Conservation (phyloP, 2,329 filamentous ascomycete species). For the Xylariaceae sp. region DNA sequence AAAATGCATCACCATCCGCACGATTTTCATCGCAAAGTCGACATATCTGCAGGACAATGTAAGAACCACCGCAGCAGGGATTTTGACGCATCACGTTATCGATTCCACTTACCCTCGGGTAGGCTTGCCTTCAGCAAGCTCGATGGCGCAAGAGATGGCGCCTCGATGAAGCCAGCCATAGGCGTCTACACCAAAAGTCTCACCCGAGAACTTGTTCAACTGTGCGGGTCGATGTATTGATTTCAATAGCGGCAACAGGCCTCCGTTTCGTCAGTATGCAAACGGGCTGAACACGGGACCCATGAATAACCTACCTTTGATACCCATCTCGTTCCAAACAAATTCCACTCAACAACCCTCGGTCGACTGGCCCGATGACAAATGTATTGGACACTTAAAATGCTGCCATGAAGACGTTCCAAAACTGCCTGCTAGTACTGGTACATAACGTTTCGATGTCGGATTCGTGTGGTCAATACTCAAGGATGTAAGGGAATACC, state of each 20-base stretch:
- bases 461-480: too few species aligned
- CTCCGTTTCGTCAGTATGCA: constrained; percentile 34
- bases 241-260: constrained; percentile 86
- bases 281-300: neutral
- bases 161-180: constrained; percentile 98
- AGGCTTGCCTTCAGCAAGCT: constrained; percentile 83
- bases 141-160: constrained; percentile 83
- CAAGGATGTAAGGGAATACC: too few species aligned
- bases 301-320: constrained; percentile 26
- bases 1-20: constrained; percentile 91
- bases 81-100: neutral
- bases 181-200: constrained; percentile 90
- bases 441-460: too few species aligned
- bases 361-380: too few species aligned
- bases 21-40: constrained; percentile 83
- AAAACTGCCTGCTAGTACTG: too few species aligned
- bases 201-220: constrained; percentile 81
- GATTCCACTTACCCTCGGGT: constrained; percentile 69
- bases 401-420: constrained; percentile 7
- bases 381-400: constrained; percentile 4
- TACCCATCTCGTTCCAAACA: constrained; percentile 25
- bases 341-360: too few species aligned
- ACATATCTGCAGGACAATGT: constrained; percentile 62
- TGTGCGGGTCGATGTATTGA: constrained; percentile 90
- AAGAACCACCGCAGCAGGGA: too few species aligned